Evolutionary conservation across 495 filamentous ascomycete species (phyloP), one percentile per base, ranked within the genome.

Genomic region (Neurospora sp.): DNA sequence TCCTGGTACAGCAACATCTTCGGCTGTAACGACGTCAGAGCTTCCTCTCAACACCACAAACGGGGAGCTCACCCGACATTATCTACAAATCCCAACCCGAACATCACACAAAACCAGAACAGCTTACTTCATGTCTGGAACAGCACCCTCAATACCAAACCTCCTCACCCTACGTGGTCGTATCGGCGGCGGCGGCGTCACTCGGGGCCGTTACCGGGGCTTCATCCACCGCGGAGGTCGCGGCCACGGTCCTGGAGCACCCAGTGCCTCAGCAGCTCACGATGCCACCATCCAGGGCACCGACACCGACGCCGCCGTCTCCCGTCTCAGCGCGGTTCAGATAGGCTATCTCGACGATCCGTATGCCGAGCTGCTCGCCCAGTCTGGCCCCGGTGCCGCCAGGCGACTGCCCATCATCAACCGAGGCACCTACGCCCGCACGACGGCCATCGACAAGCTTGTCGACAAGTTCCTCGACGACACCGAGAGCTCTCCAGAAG

Each of bases 381-480:
- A 84, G 44, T 75, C 76, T 4, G 79, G 75, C 2, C 79, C 79
- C 22, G 70, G 37, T 16, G n/a, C 79, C 22, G 79, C 82, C 41
- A 83, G 90, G 68, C 87, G 94, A 65, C 82, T 94, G 38, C 96
- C 96, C 53, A 94, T 98, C 53, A 97, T 98, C 73, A 45, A 40
- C 42, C 70, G 7, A 95, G 94, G 95, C 44, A 98, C 96, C n/a
- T 98, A 97, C 79, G 92, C 95, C 38, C 90, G 96, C 75, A 98
- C 95, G 35, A 89, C 88, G 38, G 93, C 93, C 31, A 91, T 99
- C 78, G 94, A 98, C 82, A 82, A 81, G 45, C 88, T 99, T 35
- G 89, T 98, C 72, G 79, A 87, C 37, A 79, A 80, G 41, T 98
- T 98, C 79, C 87, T 98, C 68, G 72, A 78, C 38, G 75, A 70